phyloP scores from a whole-genome alignment of 768 basidiomycete species.

The Serpula lacrymans region DNA sequence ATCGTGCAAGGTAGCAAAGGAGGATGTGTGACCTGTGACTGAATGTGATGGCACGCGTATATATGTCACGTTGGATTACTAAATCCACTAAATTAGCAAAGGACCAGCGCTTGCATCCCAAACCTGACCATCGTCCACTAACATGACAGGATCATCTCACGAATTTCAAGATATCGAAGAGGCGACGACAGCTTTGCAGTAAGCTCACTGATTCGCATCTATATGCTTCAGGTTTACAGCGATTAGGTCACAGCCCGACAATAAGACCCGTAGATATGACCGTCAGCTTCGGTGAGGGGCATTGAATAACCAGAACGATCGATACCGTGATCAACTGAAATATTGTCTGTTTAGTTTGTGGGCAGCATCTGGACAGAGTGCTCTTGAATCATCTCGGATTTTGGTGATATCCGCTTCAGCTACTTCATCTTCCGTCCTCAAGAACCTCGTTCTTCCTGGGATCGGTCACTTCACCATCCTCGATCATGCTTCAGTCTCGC shows the following conservation, averaged over 20 bases:
- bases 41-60: background rate
- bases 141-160: constrained; percentile 25
- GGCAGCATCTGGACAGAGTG: constrained; percentile 89
- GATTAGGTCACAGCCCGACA: constrained; percentile 66
- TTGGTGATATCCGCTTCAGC: constrained; percentile 80
- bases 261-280: constrained; percentile 89
- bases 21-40: constrained; percentile 2
- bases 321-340: too few relatives aligned
- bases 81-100: too few relatives aligned
- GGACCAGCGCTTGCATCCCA: constrained; percentile 1
- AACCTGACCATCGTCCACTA: constrained; percentile 10
- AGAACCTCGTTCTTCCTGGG: constrained; percentile 96
- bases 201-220: constrained; percentile 10
- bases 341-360: constrained; percentile 57
- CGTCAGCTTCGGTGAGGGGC: constrained; percentile 79
- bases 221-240: constrained; percentile 6
- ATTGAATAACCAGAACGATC: background rate
- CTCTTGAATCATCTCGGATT: constrained; percentile 80
- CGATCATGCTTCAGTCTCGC: constrained; percentile 56
- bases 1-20: constrained; percentile 16
- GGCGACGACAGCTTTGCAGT: constrained; percentile 41
- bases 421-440: constrained; percentile 84
- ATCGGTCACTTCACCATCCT: constrained; percentile 95
- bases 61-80: background rate
- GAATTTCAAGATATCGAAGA: constrained; percentile 47